Conservation (phyloP, 192 early-diverging fungal genomes). For the Linderina pennispora region DNA sequence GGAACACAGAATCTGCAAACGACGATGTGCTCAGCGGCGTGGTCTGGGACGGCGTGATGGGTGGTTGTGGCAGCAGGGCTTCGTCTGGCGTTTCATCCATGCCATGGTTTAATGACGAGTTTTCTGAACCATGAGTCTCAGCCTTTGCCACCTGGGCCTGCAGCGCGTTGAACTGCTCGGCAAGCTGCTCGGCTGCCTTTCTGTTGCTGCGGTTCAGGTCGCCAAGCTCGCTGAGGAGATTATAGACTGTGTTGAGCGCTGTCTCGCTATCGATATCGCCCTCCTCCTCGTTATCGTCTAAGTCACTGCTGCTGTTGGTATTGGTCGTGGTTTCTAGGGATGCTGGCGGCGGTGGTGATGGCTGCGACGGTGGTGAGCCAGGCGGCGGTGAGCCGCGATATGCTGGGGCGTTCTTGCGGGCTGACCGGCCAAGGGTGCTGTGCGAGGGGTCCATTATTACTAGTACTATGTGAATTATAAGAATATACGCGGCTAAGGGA, state of each 20-base stretch:
- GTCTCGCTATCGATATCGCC: conserved; percentile 42
- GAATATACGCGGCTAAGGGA: too few relatives aligned
- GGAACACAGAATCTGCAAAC: conserved; percentile 13
- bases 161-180: conserved; percentile 30
- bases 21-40: neutral
- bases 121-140: conserved; percentile 3
- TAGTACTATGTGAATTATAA: too few relatives aligned
- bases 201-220: conserved; percentile 42
- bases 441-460: too few relatives aligned
- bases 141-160: conserved; percentile 23
- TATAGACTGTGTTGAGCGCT: conserved; percentile 43
- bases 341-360: neutral
- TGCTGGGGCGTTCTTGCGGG: too few relatives aligned
- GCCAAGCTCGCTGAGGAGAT: conserved; percentile 37
- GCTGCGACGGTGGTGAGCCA: too few relatives aligned
- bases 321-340: neutral
- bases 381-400: too few relatives aligned
- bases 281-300: conserved; percentile 8
- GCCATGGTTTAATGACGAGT: too few relatives aligned
- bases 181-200: conserved; percentile 22
- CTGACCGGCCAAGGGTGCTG: too few relatives aligned
- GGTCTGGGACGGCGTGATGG: neutral
- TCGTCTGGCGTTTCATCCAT: neutral
- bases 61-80: neutral
- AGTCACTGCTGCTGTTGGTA: neutral